Percentiles rank a stretch among this genome's conserved stretches.
Evolutionary conservation across 257 asterid species (phyloP).

Genomic region (Solanum sitiens): DNA sequence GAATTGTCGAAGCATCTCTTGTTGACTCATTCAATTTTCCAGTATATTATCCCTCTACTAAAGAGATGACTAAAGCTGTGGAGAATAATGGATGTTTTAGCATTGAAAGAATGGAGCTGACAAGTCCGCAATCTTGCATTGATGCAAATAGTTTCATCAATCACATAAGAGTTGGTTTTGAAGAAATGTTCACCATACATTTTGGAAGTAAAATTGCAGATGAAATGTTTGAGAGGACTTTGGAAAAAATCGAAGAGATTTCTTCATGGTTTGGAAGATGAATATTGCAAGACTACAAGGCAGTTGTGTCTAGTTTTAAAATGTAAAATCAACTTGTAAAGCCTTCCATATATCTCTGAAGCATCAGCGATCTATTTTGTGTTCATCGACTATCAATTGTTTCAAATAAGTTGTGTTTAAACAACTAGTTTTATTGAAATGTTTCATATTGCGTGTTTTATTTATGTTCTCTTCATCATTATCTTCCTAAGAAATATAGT

Average conservation of each 20-base stretch:
- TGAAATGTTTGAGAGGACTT: constrained; percentile 5
- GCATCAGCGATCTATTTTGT: too few species aligned
- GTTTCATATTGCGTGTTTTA: too few species aligned
- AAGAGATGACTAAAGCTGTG: neutral
- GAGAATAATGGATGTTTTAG: neutral
- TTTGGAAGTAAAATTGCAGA: constrained; percentile 8
- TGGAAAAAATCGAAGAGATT: neutral
- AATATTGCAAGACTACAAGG: neutral
- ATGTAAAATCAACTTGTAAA: too few species aligned
- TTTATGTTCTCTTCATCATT: too few species aligned
- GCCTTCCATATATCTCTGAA: too few species aligned
- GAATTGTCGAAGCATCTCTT: neutral
- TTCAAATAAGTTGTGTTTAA: too few species aligned
- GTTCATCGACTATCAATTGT: too few species aligned
- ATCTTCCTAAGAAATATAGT: too few species aligned
- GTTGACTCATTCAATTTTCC: neutral
- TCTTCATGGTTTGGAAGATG: neutral
- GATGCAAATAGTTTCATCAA: neutral
- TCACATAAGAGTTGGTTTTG: neutral
- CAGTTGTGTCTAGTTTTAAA: neutral
- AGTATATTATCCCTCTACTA: neutral
- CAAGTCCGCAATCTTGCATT: neutral
- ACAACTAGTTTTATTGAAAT: neutral
- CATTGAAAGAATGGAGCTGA: neutral
- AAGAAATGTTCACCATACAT: neutral